These are phyloP conservation scores for Peronosclerospora sorghi DNA, from an alignment of 352 stramenopile genomes.

Conservation along the genomic window DNA sequence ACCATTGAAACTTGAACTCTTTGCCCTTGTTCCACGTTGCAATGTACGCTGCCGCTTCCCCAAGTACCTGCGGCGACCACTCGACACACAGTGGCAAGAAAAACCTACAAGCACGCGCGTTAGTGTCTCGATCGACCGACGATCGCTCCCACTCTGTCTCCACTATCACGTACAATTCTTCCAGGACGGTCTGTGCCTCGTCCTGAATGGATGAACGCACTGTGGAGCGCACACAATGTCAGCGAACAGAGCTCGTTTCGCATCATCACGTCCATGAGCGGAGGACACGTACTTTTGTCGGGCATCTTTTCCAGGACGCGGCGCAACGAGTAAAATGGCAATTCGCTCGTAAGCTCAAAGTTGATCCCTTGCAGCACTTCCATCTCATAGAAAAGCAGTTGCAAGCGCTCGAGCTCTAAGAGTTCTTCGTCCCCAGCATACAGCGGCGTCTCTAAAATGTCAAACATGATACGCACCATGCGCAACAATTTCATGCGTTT, in stretches of 20 bases:
- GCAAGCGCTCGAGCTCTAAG: conserved; percentile 77
- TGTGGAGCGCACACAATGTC: conserved; percentile 8
- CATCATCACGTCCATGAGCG: not conserved
- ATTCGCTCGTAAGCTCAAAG: conserved; percentile 67
- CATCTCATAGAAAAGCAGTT: conserved; percentile 80
- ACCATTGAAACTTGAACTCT: conserved; percentile 78
- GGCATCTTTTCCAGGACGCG: conserved; percentile 55
- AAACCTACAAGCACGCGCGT: too few relatives aligned
- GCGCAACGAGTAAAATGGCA: conserved; percentile 67
- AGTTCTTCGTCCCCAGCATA: conserved; percentile 68
- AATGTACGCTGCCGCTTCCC: conserved; percentile 69
- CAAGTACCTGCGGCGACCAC: conserved; percentile 41
- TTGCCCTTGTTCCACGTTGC: conserved; percentile 58
- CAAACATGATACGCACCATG: conserved; percentile 80
- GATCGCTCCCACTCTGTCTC: too few relatives aligned
- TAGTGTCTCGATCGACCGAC: too few relatives aligned
- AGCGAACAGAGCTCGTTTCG: not conserved
- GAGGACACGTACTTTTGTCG: conserved; percentile 42
- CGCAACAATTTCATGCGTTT: conserved; percentile 83
- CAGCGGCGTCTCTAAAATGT: conserved; percentile 65
- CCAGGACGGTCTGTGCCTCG: conserved; percentile 39
- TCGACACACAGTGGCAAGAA: conserved; percentile 54
- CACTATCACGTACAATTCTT: conserved; percentile 56
- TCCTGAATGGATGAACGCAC: conserved; percentile 38
- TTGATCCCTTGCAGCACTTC: conserved; percentile 74